Evolutionary conservation across 1,139 yeast species (phyloP).

Genomic region (Geotrichum histeridarum): DNA sequence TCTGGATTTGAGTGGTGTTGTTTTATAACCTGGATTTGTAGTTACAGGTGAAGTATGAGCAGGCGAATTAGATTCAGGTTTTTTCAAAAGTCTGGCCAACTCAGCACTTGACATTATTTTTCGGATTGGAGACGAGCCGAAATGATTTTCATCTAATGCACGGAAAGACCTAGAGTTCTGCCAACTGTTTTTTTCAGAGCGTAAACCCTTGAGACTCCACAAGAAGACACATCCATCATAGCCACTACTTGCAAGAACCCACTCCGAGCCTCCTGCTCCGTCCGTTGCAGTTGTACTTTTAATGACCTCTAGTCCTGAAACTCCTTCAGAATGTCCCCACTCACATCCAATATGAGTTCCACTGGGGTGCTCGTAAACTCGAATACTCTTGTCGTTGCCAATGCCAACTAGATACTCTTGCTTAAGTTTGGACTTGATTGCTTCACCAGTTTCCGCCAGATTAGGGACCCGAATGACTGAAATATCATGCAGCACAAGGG

Average conservation of each 20-base stretch:
- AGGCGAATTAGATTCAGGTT: constrained; percentile 6
- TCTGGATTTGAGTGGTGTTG: constrained; percentile 17
- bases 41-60: constrained; percentile 14
- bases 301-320: constrained; percentile 42
- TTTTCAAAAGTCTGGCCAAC: constrained; percentile 7
- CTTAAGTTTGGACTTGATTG: constrained; percentile 1
- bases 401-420: constrained; percentile 41
- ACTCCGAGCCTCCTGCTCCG: constrained; percentile 25
- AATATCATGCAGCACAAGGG: constrained; percentile 29
- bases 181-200: neutral
- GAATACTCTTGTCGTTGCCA: constrained; percentile 54
- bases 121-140: constrained; percentile 22
- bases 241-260: constrained; percentile 29
- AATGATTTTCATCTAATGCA: neutral
- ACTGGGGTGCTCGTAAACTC: constrained; percentile 44
- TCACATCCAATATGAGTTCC: constrained; percentile 48
- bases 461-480: constrained; percentile 11
- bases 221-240: constrained; percentile 32
- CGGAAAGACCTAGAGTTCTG: neutral
- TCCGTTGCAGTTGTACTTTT: constrained; percentile 4
- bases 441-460: constrained; percentile 18
- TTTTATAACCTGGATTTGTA: neutral
- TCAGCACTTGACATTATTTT: constrained; percentile 26
- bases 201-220: constrained; percentile 23
- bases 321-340: constrained; percentile 65